Conservation (phyloP, 108 stramenopile genomes). For the Skeletonema marinoi region DNA sequence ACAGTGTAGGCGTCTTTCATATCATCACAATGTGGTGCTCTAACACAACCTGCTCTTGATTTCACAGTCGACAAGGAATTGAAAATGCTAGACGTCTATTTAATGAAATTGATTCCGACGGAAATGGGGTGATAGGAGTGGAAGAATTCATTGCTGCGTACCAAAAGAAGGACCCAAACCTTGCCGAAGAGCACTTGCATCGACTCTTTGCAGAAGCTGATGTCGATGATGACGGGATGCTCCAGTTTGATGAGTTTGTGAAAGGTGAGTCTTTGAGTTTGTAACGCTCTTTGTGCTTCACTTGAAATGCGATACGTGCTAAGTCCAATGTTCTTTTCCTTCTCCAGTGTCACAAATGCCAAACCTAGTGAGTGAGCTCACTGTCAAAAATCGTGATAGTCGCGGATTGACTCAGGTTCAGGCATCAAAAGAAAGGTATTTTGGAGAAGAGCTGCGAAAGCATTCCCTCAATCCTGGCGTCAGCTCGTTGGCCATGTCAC, state of each 20-base stretch:
- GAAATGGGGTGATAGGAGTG: constrained; percentile 30
- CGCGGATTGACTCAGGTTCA: constrained; percentile 46
- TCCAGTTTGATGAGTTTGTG: constrained; percentile 54
- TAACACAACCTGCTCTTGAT: neutral
- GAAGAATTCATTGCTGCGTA: constrained; percentile 48
- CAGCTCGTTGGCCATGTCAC: constrained; percentile 28
- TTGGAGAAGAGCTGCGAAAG: constrained; percentile 43
- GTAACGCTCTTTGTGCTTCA: neutral
- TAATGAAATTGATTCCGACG: constrained; percentile 39
- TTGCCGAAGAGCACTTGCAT: constrained; percentile 26
- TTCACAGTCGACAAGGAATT: constrained; percentile 27
- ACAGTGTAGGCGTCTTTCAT: neutral
- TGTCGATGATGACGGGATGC: constrained; percentile 37
- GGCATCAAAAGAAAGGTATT: constrained; percentile 45
- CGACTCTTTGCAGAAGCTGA: constrained; percentile 52
- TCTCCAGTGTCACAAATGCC: constrained; percentile 34
- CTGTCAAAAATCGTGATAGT: constrained; percentile 39
- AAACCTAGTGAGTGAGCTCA: constrained; percentile 31
- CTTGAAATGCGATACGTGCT: neutral
- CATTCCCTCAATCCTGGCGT: constrained; percentile 26
- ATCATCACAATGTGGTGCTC: neutral
- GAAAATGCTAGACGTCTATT: constrained; percentile 48
- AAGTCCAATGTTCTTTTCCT: neutral
- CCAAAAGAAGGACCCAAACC: constrained; percentile 34
- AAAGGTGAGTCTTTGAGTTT: neutral